Evolutionary conservation across 768 basidiomycete species (phyloP).

Genomic region (Calocera cornea): DNA sequence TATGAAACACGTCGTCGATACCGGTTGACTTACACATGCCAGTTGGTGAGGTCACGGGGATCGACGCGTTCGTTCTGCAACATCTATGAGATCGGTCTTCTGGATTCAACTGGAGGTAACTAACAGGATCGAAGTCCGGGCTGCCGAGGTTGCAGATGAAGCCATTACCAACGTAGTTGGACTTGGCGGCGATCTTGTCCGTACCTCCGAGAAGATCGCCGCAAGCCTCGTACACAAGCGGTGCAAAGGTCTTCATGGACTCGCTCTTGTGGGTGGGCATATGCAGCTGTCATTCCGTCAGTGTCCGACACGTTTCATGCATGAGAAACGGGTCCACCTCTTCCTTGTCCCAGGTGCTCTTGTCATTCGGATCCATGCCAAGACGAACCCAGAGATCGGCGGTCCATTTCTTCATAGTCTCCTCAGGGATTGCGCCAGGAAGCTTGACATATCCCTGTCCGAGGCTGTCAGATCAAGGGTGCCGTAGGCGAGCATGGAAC

Average conservation of each 20-base stretch:
- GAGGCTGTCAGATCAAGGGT: not conserved
- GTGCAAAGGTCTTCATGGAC: not conserved
- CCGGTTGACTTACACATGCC: not conserved
- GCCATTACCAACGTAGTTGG: not conserved
- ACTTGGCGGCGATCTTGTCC: not conserved
- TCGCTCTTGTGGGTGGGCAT: not conserved
- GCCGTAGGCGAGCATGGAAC: not conserved
- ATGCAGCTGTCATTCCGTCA: not conserved
- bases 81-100: not conserved
- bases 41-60: not conserved
- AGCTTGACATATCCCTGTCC: not conserved
- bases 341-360: not conserved
- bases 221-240: not conserved
- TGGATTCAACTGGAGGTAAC: too few relatives aligned
- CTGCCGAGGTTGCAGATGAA: not conserved
- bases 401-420: not conserved
- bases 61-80: not conserved
- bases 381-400: not conserved
- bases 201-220: constrained; percentile 1
- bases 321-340: not conserved
- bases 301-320: not conserved
- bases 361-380: not conserved
- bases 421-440: not conserved
- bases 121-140: not conserved
- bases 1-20: not conserved